A percentile compares a stretch with the other conserved stretches of the same genome.
Evolutionary conservation across 2,329 filamentous ascomycete genomes (phyloP).

Genomic region (Aspergillus versicolor): DNA sequence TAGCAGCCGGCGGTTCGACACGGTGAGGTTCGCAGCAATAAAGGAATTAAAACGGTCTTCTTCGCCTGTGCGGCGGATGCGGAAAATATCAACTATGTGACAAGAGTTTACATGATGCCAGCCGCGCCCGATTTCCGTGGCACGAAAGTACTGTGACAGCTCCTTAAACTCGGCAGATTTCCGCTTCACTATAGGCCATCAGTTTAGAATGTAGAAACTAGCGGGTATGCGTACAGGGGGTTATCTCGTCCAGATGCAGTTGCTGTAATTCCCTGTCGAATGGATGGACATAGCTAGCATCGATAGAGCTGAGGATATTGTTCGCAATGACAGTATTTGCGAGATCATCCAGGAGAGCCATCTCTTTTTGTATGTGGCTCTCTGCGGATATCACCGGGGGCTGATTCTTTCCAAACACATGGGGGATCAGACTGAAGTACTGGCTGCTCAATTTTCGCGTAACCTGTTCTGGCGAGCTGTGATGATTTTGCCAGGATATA

Average conservation of each 20-base stretch:
- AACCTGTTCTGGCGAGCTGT: no score
- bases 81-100: slow-evolving; percentile 1
- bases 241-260: not conserved
- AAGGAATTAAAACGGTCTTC: not conserved
- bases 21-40: no score
- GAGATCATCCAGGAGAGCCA: not conserved
- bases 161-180: not conserved
- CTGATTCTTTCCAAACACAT: not conserved
- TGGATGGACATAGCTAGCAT: not conserved
- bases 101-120: not conserved
- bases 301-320: not conserved
- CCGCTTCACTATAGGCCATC: not conserved
- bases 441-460: not conserved
- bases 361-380: not conserved
- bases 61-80: not conserved
- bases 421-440: not conserved
- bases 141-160: no score
- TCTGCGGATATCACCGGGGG: not conserved
- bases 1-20: not conserved
- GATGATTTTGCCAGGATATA: no score
- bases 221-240: not conserved
- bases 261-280: not conserved
- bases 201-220: no score
- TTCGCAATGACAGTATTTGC: not conserved
- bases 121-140: no score